These are phyloP conservation scores for Coelastrella sp. DNA, from an alignment of 139 green algal genomes.

Conservation along the genomic window DNA sequence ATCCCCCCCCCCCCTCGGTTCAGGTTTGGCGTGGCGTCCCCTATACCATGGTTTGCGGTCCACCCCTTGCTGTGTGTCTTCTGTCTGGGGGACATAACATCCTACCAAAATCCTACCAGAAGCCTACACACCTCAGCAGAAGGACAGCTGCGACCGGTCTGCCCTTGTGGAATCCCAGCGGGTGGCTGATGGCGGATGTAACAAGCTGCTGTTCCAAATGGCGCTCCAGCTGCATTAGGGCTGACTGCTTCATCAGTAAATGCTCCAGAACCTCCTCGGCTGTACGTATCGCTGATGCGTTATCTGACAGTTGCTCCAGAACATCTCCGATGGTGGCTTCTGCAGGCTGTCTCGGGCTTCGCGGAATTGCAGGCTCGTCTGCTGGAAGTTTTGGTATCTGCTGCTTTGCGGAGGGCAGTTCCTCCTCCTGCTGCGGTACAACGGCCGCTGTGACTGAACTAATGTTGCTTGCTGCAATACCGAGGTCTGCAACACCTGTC, in stretches of 20 bases:
- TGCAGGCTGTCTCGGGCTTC: too few relatives aligned
- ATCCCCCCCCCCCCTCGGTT: too few relatives aligned
- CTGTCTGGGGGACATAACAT: background rate
- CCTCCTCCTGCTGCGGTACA: too few relatives aligned
- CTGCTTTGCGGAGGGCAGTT: too few relatives aligned
- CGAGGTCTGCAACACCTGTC: too few relatives aligned
- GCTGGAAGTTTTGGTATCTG: too few relatives aligned
- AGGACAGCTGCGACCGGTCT: slow-evolving; percentile 42
- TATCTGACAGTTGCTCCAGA: background rate
- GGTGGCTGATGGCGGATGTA: background rate
- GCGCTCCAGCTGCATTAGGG: slow-evolving; percentile 61
- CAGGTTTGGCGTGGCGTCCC: too few relatives aligned
- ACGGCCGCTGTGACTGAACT: too few relatives aligned
- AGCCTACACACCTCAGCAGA: slow-evolving; percentile 21
- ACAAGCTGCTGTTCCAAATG: slow-evolving; percentile 81
- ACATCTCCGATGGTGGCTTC: background rate
- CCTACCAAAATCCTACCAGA: background rate
- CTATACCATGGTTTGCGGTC: too few relatives aligned
- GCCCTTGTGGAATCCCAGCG: slow-evolving; percentile 39
- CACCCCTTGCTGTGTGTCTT: background rate
- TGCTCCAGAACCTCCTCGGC: slow-evolving; percentile 72
- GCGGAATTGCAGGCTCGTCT: too few relatives aligned
- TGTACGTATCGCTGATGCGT: slow-evolving; percentile 6
- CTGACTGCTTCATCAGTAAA: slow-evolving; percentile 71
- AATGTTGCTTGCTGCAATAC: too few relatives aligned